Evolutionary conservation across 192 early-diverging fungal genomes (phyloP).

Genomic region (Podila horticola): DNA sequence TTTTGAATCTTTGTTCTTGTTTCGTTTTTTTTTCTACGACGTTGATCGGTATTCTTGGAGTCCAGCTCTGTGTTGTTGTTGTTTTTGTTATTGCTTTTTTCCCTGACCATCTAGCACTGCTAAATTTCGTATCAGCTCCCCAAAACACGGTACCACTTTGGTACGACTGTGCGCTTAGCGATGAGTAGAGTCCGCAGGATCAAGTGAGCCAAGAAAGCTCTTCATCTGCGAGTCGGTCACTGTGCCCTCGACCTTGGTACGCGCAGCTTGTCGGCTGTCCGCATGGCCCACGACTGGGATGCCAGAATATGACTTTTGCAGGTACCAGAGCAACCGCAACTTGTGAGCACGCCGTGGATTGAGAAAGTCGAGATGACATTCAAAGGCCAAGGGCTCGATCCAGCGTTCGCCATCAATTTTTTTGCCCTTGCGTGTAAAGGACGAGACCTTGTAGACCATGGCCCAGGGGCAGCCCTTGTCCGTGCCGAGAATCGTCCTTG

Average conservation of each 20-base stretch:
- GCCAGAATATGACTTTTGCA: slow-evolving; percentile 37
- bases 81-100: too few relatives aligned
- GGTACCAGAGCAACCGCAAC: slow-evolving; percentile 38
- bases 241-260: slow-evolving; percentile 40
- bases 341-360: slow-evolving; percentile 55
- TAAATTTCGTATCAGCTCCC: too few relatives aligned
- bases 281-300: slow-evolving; percentile 31
- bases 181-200: not conserved
- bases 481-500: slow-evolving; percentile 48
- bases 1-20: too few relatives aligned
- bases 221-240: slow-evolving; percentile 31
- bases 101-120: too few relatives aligned
- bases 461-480: slow-evolving; percentile 52
- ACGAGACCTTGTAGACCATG: slow-evolving; percentile 52
- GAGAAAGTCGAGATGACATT: slow-evolving; percentile 54
- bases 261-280: slow-evolving; percentile 14
- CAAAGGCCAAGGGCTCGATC: slow-evolving; percentile 52
- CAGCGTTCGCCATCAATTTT: slow-evolving; percentile 55
- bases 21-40: too few relatives aligned
- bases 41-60: too few relatives aligned
- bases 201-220: slow-evolving; percentile 17
- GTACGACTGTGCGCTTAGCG: not conserved
- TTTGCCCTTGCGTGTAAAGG: slow-evolving; percentile 53
- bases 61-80: too few relatives aligned
- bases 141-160: too few relatives aligned